Evolutionary conservation across 2,329 filamentous ascomycete species (phyloP).

Genomic region (Alternaria alternata): DNA sequence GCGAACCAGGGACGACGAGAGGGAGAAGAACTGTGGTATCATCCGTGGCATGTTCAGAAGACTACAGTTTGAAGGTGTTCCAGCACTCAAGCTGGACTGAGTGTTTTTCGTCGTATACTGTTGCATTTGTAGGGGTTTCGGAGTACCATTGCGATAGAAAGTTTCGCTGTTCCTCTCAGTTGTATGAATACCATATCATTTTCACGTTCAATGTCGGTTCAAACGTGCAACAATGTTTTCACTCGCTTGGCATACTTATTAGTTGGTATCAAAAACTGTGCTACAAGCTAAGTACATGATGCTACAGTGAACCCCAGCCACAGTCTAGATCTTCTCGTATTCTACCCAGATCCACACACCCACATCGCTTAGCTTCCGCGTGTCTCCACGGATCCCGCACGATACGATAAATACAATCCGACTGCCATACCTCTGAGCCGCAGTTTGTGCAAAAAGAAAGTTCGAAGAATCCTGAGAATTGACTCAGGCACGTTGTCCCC

Average conservation of each 20-base stretch:
- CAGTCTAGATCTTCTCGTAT: not conserved
- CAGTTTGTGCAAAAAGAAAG: not conserved
- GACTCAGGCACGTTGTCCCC: constrained; percentile 1
- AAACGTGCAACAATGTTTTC: accelerated
- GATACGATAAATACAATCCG: not conserved
- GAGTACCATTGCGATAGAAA: not conserved
- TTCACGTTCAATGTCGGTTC: not conserved
- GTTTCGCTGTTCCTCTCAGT: not conserved
- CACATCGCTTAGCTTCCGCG: constrained; percentile 3
- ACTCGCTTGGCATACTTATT: not conserved
- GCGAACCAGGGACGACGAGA: constrained; percentile 27
- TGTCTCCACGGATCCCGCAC: not conserved
- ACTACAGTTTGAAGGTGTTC: constrained; percentile 36
- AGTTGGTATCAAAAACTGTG: not conserved
- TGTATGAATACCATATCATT: constrained; percentile 1
- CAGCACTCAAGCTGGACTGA: constrained; percentile 24
- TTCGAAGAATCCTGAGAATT: constrained; percentile 3
- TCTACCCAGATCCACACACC: not conserved
- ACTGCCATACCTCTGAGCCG: not conserved
- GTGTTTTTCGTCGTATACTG: not conserved
- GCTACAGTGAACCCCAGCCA: not conserved
- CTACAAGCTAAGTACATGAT: not conserved
- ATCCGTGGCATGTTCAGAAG: constrained; percentile 34
- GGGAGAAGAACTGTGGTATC: constrained; percentile 30
- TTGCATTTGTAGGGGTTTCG: constrained; percentile 7